Base-by-base conservation (phyloP, 805 yeast species). In the Metschnikowia proteae region DNA sequence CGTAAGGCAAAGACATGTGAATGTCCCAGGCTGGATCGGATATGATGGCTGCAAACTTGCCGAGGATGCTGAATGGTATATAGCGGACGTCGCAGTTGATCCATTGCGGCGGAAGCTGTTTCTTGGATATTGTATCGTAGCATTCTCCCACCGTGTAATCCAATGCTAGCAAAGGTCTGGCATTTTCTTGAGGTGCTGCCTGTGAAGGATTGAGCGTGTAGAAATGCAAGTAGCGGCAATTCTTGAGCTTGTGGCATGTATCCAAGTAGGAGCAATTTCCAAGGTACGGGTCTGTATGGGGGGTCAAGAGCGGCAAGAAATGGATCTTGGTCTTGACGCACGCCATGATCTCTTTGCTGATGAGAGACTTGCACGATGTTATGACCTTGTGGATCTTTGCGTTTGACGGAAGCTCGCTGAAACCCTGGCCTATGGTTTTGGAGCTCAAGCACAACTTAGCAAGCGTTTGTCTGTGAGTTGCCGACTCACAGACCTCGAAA, bases 21-120 rank as follows among this genome's bases (percentile, higher is more conserved):
- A 91, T 91, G 55, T 89, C 91, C 98, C 98, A 91, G 6, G 97
- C 94, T 3, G 97, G 97, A 64, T 91, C 98, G 0, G 96, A 92
- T 47, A 92, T 80, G 9, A 91, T 82, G 3, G 84, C 89, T 1
- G 78, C 90, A 68, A 87, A 87, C 67, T 85, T 82, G 2, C 97
- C 97, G 48, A 91, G 66, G 5, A 80, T 68, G 23, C 63, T 68
- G 58, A 92, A 82, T 55, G 92, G 90, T 48, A 91, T 73, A 43
- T 78, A 73, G 31, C 89, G 73, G 17, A 91, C 83, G 66, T 91
- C 96, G 64, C 96, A 88, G 48, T 81, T 79, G 51, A 91, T 87
- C 94, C 95, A 88, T 67, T 90, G 97, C 1, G 90, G 72, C 1
- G 91, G 86, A 13, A 60, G 35, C 7, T 56, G 67, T 42, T 44